Base-by-base conservation (phyloP, 1,139 yeast genomes). In the Lizanozyma gosingica region DNA sequence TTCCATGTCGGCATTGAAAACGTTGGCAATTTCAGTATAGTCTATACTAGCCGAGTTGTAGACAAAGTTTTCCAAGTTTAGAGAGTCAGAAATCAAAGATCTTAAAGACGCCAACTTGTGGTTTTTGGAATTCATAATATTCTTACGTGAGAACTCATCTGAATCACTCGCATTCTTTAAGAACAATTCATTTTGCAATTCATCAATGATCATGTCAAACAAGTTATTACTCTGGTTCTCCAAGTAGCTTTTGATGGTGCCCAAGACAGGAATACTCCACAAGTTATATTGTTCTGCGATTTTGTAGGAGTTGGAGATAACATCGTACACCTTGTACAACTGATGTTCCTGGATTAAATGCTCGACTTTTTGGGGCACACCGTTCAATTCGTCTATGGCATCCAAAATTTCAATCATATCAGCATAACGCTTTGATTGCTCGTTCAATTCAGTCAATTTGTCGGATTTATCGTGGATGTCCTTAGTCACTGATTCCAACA, bases 161-260 rank as follows among this genome's bases (percentile, higher is more conserved):
- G 41, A 40, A 14, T 52, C 53, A 2, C 54, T 47, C 11, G 45
- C 44, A 37, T 51, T 53, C 50, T 81, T 83, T 41, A 85, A 66
- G 54, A 85, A 90, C 15, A 88, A 66, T 44, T 86, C 84, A 43
- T 72, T 76, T 46, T 79, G 82, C 36, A 88, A 63, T 54, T 88
- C 96, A 47, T 85, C 95, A 16, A 86, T 66, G 18, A 88, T 65
- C 53, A 78, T 78, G 42, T 82, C 87, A 52, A 83, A 83, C 37
- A 90, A 60, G 40, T 73, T 71, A 53, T 68, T 80, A 35, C 80
- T 78, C 51, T 85, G 95, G 4, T 71, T 56, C 39, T 76, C 76
- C 34, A 87, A 63, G 48, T 80, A 81, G 34, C 67, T 67, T 45
- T 74, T 78, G 14, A 81, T 62, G 3, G 79, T 71, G 36, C 62